Evolutionary conservation across 2,329 filamentous ascomycete genomes (phyloP).

Genomic region (Talaromyces funiculosus): DNA sequence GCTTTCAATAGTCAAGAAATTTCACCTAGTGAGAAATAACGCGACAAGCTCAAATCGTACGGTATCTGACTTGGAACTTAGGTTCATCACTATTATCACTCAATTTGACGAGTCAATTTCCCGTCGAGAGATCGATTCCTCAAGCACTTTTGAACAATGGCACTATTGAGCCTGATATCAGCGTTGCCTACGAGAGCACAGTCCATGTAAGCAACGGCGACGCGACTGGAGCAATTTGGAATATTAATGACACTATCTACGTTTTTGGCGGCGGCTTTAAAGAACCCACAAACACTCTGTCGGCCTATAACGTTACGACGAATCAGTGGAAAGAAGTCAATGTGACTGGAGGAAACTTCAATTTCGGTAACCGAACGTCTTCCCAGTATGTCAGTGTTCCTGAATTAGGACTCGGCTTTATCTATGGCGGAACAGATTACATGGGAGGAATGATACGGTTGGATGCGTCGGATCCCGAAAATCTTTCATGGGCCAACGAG

Average conservation of each 20-base stretch:
- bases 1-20: conserved; percentile 11
- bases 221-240: conserved; percentile 13
- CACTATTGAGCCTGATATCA: conserved; percentile 4
- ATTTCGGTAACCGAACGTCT: conserved; percentile 12
- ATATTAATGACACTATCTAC: conserved; percentile 11
- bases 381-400: conserved; percentile 13
- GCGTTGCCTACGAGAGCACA: conserved; percentile 3
- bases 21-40: conserved; percentile 3
- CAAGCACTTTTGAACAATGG: conserved; percentile 6
- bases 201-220: conserved; percentile 5
- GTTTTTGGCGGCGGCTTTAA: conserved; percentile 15
- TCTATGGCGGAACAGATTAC: conserved; percentile 11
- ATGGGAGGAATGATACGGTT: conserved; percentile 15
- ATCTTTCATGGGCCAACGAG: conserved; percentile 14
- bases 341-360: conserved; percentile 11
- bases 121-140: conserved; percentile 10
- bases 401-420: conserved; percentile 10
- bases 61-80: neutral
- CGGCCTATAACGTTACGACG: conserved; percentile 10
- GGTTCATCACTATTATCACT: conserved; percentile 10
- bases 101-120: conserved; percentile 10
- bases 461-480: conserved; percentile 11
- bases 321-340: conserved; percentile 13
- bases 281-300: conserved; percentile 8
- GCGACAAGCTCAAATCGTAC: neutral